phyloP scores from a whole-genome alignment of 768 basidiomycete species.

The Phanerochaete sordida region DNA sequence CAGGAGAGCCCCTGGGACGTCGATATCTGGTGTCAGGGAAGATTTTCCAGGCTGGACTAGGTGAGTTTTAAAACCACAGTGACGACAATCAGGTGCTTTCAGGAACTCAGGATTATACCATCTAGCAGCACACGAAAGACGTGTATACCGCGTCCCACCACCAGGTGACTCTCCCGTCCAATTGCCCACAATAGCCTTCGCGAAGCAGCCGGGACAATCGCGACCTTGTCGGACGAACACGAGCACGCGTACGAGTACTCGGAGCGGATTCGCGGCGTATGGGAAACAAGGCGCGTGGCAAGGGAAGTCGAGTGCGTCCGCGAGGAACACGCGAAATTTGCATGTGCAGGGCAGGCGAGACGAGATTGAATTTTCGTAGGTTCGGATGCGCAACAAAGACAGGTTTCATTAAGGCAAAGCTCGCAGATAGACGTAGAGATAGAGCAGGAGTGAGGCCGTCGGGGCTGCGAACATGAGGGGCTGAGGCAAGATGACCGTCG shows the following conservation, averaged over 20 bases:
- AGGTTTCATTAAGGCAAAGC: not conserved
- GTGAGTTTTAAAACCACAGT: not conserved
- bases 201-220: not conserved
- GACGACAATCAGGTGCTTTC: not conserved
- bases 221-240: not conserved
- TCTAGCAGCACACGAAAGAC: not conserved
- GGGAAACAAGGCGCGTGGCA: not conserved
- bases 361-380: not conserved
- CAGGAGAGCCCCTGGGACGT: not conserved
- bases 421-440: not conserved
- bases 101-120: not conserved
- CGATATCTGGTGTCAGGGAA: too few relatives aligned
- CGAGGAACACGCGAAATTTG: conserved; percentile 4
- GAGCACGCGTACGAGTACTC: not conserved
- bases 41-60: not conserved
- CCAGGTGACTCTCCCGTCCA: not conserved
- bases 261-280: not conserved
- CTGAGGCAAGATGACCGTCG: conserved; percentile 5
- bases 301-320: not conserved
- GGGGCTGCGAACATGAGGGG: not conserved
- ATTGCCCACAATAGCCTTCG: not conserved
- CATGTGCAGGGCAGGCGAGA: not conserved
- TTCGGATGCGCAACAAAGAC: not conserved
- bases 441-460: not conserved
- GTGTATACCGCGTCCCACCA: not conserved